Conservation (phyloP, 805 yeast species). For the Cyberlindnera amylophila region DNA sequence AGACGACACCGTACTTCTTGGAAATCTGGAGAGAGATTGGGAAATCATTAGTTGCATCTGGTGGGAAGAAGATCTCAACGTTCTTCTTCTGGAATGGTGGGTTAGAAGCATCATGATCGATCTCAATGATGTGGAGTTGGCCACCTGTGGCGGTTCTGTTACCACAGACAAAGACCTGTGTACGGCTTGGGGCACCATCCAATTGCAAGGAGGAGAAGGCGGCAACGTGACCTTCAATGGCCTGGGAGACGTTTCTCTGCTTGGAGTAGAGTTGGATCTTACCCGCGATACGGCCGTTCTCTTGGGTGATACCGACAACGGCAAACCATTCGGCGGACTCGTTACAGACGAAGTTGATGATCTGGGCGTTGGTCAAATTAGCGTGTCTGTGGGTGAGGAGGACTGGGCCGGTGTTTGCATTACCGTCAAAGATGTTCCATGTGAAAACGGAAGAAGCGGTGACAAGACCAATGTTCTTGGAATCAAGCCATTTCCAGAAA, state of each 20-base stretch:
- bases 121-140: slow-evolving; percentile 87
- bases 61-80: slow-evolving; percentile 93
- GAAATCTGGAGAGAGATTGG: slow-evolving; percentile 91
- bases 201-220: slow-evolving; percentile 74
- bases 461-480: slow-evolving; percentile 73
- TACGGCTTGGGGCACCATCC: slow-evolving; percentile 62
- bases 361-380: slow-evolving; percentile 72
- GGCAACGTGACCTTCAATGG: slow-evolving; percentile 97
- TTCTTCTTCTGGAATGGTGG: slow-evolving; percentile 89
- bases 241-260: slow-evolving; percentile 88
- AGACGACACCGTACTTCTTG: slow-evolving; percentile 79
- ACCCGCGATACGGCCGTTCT: slow-evolving; percentile 91
- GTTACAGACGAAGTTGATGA: slow-evolving; percentile 86
- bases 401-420: slow-evolving; percentile 73
- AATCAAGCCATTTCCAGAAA: slow-evolving; percentile 91
- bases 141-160: slow-evolving; percentile 77
- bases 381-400: slow-evolving; percentile 82
- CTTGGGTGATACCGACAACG: slow-evolving; percentile 90
- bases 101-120: slow-evolving; percentile 83
- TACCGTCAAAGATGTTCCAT: slow-evolving; percentile 83
- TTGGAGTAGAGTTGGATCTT: slow-evolving; percentile 90
- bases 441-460: slow-evolving; percentile 71
- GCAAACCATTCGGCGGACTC: slow-evolving; percentile 88
- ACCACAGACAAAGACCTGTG: slow-evolving; percentile 90
- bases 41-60: slow-evolving; percentile 94